Percentiles rank a stretch among this genome's conserved stretches.
Evolutionary conservation across 495 filamentous ascomycete species (phyloP).

Genomic region (Usnea hakonensis): DNA sequence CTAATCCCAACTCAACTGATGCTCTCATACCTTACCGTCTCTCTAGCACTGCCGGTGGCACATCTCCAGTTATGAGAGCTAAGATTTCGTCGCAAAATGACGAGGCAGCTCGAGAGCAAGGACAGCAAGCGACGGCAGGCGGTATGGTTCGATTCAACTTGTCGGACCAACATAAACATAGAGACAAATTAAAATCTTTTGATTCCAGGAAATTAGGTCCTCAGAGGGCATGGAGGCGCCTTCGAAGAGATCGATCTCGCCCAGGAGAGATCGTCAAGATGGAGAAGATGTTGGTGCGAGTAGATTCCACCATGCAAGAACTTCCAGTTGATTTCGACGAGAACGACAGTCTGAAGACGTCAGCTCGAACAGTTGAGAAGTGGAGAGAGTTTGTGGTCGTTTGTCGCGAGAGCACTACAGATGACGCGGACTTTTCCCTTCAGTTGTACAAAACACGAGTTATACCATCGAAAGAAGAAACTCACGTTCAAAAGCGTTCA

Average conservation of each 20-base stretch:
- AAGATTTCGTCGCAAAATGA: background rate
- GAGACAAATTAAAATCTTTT: slow-evolving; percentile 30
- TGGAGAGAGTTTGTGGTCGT: slow-evolving; percentile 70
- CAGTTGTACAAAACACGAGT: slow-evolving; percentile 65
- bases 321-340: slow-evolving; percentile 60
- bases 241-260: slow-evolving; percentile 36
- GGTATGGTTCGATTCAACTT: slow-evolving; percentile 39
- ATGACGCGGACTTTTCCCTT: slow-evolving; percentile 49
- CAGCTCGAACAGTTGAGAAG: slow-evolving; percentile 54
- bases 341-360: slow-evolving; percentile 54
- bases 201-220: slow-evolving; percentile 34
- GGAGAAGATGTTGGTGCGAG: slow-evolving; percentile 65
- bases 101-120: background rate
- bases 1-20: slow-evolving; percentile 10
- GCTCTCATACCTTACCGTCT: background rate
- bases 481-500: slow-evolving; percentile 42
- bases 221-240: slow-evolving; percentile 33
- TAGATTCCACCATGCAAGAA: slow-evolving; percentile 49
- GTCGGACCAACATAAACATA: slow-evolving; percentile 37
- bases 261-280: slow-evolving; percentile 65
- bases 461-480: slow-evolving; percentile 54
- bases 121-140: slow-evolving; percentile 3
- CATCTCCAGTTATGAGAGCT: background rate
- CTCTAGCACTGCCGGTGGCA: background rate
- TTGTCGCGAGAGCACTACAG: slow-evolving; percentile 49